Evolutionary conservation across 2,329 filamentous ascomycete species (phyloP), one percentile per base, ranked within the genome.

Genomic region (Verticillium albo-atrum): DNA sequence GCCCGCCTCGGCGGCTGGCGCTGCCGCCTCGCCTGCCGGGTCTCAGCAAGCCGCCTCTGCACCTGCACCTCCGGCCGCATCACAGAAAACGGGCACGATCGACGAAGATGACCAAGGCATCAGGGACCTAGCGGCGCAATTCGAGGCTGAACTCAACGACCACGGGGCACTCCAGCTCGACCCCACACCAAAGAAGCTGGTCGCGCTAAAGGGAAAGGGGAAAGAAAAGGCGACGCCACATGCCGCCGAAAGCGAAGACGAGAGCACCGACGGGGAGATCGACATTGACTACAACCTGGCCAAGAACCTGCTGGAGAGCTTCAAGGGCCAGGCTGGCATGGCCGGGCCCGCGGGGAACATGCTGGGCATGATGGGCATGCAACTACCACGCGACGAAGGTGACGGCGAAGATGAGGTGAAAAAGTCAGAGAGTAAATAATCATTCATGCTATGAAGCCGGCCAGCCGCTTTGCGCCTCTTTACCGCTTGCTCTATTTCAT

Each of bases 261-360:
- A 83, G 9, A 79, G 78, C 10, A 75, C 73, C 3, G 75, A 85
- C 10, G 81, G 84, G 0, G 86, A 89, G 57, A 83, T 95, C 4
- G 82, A 92, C 63, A 85, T 95, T 28, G 91, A 98, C 70, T 90
- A 92, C 66, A 94, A 95, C 62, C 79, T 99, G 26, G 92, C 91
- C 20, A 92, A 90, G 72, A 98, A 98, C 68, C 79, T 99, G 58
- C 79, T 99, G 1, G 92, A 97, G 72, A 94, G 91, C 67, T 93
- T 99, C 75, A 96, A 96, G 70, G 89, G 90, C 17, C 94, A 98
- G 72, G 91, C 81, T 20, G 95, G 95, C 14, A 85, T 89, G 79
- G 82, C 91, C 32, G 95, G 95, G 0, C 95, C 95, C 1, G 90
- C 90, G 2, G 88, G 93, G 1, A 98, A 97, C 70, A 78, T 99